A percentile compares a stretch with the other conserved stretches of the same genome.
phyloP scores from a whole-genome alignment of 2,329 filamentous ascomycete species.

The Diaporthe vexans region DNA sequence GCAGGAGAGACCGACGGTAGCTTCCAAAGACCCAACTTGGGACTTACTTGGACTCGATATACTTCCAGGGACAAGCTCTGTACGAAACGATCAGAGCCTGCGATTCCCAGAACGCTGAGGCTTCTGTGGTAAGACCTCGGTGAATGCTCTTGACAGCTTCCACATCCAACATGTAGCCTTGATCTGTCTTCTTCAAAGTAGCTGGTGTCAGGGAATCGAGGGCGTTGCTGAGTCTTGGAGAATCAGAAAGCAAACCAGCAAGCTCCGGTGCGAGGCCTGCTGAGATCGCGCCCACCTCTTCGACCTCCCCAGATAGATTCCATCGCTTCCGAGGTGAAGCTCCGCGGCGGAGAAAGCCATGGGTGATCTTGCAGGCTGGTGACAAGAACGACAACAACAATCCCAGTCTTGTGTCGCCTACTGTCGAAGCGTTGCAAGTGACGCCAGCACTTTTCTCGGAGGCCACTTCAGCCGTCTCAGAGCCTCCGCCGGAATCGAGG shows the following conservation, averaged over 20 bases:
- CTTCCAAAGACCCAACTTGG: background rate
- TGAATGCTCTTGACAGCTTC: background rate
- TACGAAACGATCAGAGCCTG: slow-evolving; percentile 21
- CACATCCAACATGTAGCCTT: background rate
- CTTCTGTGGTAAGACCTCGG: background rate
- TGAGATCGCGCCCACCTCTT: background rate
- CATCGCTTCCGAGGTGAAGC: slow-evolving; percentile 22
- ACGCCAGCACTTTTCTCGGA: background rate
- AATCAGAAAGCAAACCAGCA: slow-evolving; percentile 1
- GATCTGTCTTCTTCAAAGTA: background rate
- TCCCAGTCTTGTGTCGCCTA: background rate
- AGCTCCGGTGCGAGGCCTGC: background rate
- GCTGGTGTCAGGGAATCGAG: background rate
- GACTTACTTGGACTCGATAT: slow-evolving; percentile 14
- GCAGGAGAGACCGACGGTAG: background rate
- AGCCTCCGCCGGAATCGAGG: background rate
- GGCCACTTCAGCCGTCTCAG: background rate
- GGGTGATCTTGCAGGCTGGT: background rate
- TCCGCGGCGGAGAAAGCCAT: slow-evolving; percentile 18
- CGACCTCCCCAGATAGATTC: background rate
- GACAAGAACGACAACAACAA: slow-evolving; percentile 14
- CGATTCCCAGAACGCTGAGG: background rate
- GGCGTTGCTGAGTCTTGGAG: background rate
- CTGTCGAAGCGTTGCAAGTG: background rate
- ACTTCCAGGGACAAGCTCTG: slow-evolving; percentile 23